Conservation (phyloP, 495 filamentous ascomycete species). For the Penicillium canariense region DNA sequence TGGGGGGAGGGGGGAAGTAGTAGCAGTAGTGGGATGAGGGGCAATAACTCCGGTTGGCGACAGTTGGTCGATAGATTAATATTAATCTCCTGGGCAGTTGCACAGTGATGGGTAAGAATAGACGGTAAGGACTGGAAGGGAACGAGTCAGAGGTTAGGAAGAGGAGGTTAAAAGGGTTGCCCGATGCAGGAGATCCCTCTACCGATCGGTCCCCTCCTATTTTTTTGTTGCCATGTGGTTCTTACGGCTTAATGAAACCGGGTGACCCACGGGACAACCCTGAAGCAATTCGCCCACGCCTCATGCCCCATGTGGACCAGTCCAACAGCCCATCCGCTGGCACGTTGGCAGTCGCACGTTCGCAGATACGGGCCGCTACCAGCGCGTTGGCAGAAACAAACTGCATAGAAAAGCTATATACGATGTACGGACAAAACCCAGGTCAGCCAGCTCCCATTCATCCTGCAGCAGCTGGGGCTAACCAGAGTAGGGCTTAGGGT, state of each 20-base stretch:
- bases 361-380: too few relatives aligned
- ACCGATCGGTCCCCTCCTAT: slow-evolving; percentile 1
- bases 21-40: neutral
- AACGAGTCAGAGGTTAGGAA: slow-evolving; percentile 1
- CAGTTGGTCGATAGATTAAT: neutral
- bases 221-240: slow-evolving; percentile 4
- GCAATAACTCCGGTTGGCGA: slow-evolving; percentile 3
- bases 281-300: slow-evolving; percentile 15
- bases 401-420: neutral
- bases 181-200: slow-evolving; percentile 1
- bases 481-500: slow-evolving; percentile 28
- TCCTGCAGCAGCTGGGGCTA: neutral
- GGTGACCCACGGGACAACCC: slow-evolving; percentile 24
- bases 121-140: slow-evolving; percentile 3
- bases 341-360: neutral
- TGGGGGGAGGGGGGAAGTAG: neutral
- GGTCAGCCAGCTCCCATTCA: neutral
- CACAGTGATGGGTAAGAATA: neutral
- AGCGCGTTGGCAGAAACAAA: neutral
- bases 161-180: slow-evolving; percentile 5
- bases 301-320: slow-evolving; percentile 1
- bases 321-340: neutral
- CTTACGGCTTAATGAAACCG: slow-evolving; percentile 7
- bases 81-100: too few relatives aligned
- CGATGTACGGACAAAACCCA: neutral